These are phyloP conservation scores for Stromatinia cepivora DNA, from an alignment of 2,329 filamentous ascomycete genomes.

Conservation along the genomic window DNA sequence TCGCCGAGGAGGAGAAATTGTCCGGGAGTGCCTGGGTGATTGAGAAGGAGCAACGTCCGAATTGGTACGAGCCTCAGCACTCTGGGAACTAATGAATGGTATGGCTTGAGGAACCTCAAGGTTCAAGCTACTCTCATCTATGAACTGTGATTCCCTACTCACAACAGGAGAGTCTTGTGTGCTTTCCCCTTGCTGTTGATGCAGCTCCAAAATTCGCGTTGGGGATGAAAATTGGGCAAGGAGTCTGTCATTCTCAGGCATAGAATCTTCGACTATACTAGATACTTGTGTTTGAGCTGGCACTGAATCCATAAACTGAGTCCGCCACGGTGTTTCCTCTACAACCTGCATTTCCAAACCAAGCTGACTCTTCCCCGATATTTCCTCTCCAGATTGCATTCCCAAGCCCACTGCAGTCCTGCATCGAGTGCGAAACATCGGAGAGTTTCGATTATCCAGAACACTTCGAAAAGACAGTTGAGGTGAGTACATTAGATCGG, in stretches of 20 bases:
- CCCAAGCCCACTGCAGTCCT: neutral
- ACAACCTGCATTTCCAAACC: neutral
- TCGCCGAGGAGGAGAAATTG: neutral
- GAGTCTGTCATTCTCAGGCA: slow-evolving; percentile 44
- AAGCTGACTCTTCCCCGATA: neutral
- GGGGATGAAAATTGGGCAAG: slow-evolving; percentile 48
- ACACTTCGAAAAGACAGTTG: slow-evolving; percentile 37
- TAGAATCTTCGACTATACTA: slow-evolving; percentile 57
- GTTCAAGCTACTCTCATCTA: slow-evolving; percentile 11
- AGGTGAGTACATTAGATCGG: slow-evolving; percentile 26
- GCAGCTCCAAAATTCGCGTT: slow-evolving; percentile 52
- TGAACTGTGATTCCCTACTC: slow-evolving; percentile 3
- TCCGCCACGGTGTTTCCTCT: neutral
- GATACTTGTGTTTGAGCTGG: slow-evolving; percentile 47
- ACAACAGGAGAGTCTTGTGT: slow-evolving; percentile 33
- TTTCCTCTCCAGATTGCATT: slow-evolving; percentile 2
- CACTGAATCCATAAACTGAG: neutral
- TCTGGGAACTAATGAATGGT: neutral
- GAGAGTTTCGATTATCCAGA: slow-evolving; percentile 38
- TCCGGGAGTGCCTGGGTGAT: neutral
- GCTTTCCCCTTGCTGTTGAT: slow-evolving; percentile 45
- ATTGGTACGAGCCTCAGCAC: neutral
- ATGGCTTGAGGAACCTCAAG: slow-evolving; percentile 11
- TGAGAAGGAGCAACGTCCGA: neutral
- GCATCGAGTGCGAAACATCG: slow-evolving; percentile 29